phyloP scores from a whole-genome alignment of 2,329 filamentous ascomycete species.

The Aspergillus novofumigatus region DNA sequence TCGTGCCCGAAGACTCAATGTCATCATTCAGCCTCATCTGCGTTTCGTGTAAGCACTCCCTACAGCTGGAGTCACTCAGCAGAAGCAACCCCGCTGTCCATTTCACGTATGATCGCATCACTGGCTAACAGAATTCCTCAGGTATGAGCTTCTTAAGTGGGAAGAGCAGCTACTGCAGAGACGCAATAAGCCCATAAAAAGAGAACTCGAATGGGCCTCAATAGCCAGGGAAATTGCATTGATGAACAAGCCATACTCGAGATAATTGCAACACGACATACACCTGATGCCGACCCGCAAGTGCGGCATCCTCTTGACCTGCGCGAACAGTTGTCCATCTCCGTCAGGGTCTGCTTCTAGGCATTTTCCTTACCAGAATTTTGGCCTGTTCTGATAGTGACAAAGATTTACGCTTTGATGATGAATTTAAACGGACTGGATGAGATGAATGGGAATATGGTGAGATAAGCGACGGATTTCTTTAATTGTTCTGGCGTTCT shows the following conservation, averaged over 20 bases:
- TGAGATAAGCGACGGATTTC: conserved; percentile 1
- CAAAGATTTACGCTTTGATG: background rate
- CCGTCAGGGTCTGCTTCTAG: background rate
- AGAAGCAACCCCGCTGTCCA: background rate
- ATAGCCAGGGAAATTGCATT: conserved; percentile 85
- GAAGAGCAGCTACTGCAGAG: conserved; percentile 69
- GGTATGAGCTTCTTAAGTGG: conserved; percentile 88
- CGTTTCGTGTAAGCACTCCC: conserved; percentile 64
- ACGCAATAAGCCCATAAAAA: conserved; percentile 52
- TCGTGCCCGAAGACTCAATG: conserved; percentile 83
- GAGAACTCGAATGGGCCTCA: conserved; percentile 88
- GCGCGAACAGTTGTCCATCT: background rate
- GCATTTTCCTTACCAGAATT: background rate
- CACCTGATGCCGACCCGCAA: background rate
- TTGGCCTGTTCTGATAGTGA: background rate
- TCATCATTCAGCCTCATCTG: conserved; percentile 96
- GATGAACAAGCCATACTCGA: conserved; percentile 91
- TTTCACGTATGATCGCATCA: background rate
- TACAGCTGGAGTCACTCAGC: background rate
- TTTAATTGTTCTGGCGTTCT: background rate
- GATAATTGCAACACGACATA: conserved; percentile 42
- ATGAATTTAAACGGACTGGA: background rate
- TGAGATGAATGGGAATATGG: background rate
- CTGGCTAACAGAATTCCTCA: conserved; percentile 23
- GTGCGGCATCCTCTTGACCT: background rate